These are phyloP conservation scores for Lasiosphaeris hirsuta DNA, from an alignment of 495 filamentous ascomycete genomes.

Conservation along the genomic window DNA sequence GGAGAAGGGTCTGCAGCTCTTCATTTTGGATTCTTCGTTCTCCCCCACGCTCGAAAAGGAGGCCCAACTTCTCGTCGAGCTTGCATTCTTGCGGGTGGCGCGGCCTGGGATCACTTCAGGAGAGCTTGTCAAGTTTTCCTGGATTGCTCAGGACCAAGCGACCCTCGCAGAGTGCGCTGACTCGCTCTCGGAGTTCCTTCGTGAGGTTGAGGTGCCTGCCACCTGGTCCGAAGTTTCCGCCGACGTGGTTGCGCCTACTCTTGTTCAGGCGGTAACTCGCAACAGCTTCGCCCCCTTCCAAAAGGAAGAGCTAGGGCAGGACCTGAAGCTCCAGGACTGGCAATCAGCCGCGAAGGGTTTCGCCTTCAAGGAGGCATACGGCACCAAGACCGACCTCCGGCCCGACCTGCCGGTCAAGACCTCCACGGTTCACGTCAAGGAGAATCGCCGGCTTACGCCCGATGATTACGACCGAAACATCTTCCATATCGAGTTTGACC, in stretches of 20 bases:
- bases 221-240: conserved; percentile 68
- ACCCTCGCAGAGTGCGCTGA: conserved; percentile 58
- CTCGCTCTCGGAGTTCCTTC: conserved; percentile 66
- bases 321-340: conserved; percentile 66
- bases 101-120: conserved; percentile 58
- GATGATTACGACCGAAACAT: conserved; percentile 92
- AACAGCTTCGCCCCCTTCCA: conserved; percentile 84
- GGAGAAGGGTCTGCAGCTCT: conserved; percentile 64
- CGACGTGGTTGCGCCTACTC: conserved; percentile 46
- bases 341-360: conserved; percentile 80
- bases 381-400: conserved; percentile 66
- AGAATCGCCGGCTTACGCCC: conserved; percentile 90
- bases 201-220: conserved; percentile 69
- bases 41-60: conserved; percentile 64
- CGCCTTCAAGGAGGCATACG: conserved; percentile 92
- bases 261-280: conserved; percentile 59
- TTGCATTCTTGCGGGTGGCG: conserved; percentile 76
- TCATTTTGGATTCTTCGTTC: conserved; percentile 65
- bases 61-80: conserved; percentile 61
- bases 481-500: conserved; percentile 99
- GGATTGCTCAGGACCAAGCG: conserved; percentile 36
- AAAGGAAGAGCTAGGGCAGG: conserved; percentile 67
- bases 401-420: conserved; percentile 87
- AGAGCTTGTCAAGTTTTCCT: conserved; percentile 31
- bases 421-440: conserved; percentile 82